A percentile compares a stretch with the other conserved stretches of the same genome.
These are phyloP conservation scores for Schoenoplectus tabernaemontani DNA, from an alignment of 202 grass and related monocot genomes.

Conservation along the genomic window DNA sequence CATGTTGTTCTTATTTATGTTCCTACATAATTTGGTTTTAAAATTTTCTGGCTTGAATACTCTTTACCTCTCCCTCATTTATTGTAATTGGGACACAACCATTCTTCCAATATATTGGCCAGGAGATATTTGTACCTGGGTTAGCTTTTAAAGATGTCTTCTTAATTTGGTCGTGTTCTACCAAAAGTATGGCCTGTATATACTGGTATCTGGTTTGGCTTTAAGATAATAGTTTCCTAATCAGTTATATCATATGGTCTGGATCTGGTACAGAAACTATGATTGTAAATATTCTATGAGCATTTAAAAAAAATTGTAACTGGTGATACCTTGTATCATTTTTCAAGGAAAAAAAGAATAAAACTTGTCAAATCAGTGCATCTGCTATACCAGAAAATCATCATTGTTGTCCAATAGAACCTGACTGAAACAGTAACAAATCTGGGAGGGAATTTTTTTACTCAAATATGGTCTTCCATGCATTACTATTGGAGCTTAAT, in stretches of 20 bases:
- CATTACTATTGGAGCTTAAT: not conserved
- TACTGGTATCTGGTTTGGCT: not conserved
- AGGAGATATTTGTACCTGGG: not conserved
- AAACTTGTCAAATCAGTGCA: not conserved
- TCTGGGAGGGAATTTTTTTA: not conserved
- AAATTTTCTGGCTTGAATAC: not conserved
- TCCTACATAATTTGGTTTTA: not conserved
- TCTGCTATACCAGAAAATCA: slow-evolving; percentile 2
- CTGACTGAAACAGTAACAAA: not conserved
- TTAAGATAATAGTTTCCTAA: not conserved
- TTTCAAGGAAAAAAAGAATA: not conserved
- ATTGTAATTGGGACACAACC: not conserved
- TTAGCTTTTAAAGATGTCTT: not conserved
- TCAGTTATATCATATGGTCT: not conserved
- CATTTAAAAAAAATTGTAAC: not conserved
- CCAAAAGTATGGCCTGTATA: not conserved
- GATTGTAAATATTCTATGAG: not conserved
- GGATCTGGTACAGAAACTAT: not conserved
- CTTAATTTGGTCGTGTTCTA: not conserved
- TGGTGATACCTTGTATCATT: not conserved
- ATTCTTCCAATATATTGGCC: not conserved
- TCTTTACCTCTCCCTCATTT: not conserved
- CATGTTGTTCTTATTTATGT: slow-evolving; percentile 22
- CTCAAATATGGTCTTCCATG: not conserved
- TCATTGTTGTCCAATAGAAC: not conserved